A percentile compares a stretch with the other conserved stretches of the same genome.
phyloP scores from a whole-genome alignment of 345 rosid genomes.

The Isatis tinctoria region DNA sequence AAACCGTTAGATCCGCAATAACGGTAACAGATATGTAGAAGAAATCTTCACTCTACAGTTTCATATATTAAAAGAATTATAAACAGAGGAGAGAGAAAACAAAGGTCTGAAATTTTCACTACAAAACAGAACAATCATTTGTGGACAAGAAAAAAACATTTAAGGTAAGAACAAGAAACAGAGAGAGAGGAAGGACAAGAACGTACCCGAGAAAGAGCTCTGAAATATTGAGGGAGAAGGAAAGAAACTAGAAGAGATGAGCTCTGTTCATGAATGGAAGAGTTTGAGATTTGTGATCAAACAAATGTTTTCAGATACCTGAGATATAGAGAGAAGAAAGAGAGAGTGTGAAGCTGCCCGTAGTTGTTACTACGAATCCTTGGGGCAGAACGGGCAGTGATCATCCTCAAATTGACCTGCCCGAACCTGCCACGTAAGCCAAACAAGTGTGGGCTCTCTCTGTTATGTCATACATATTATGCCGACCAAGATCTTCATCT shows the following conservation, averaged over 20 bases:
- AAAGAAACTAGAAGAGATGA: background rate
- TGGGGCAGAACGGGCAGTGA: constrained; percentile 27
- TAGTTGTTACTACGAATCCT: constrained; percentile 27
- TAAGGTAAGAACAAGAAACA: background rate
- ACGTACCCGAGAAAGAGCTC: background rate
- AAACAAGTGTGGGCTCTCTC: constrained; percentile 30
- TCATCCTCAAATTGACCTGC: constrained; percentile 19
- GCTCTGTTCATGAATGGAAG: constrained; percentile 3
- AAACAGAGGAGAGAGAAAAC: background rate
- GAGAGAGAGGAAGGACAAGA: background rate
- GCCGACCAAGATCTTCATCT: constrained; percentile 35
- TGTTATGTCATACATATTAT: constrained; percentile 16
- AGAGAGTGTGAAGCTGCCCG: constrained; percentile 24
- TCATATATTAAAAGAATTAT: too few relatives aligned
- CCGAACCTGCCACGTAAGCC: constrained; percentile 34
- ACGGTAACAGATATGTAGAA: background rate
- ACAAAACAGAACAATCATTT: background rate
- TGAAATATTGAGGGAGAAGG: background rate
- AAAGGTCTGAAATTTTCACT: background rate
- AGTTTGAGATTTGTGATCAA: constrained; percentile 26
- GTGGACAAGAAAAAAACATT: background rate
- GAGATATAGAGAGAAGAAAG: background rate
- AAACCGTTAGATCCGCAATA: constrained; percentile 25
- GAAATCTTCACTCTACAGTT: background rate
- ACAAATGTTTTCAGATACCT: constrained; percentile 9